These are phyloP conservation scores for Globisporangium abappressorium DNA, from an alignment of 352 stramenopile genomes.

Conservation along the genomic window DNA sequence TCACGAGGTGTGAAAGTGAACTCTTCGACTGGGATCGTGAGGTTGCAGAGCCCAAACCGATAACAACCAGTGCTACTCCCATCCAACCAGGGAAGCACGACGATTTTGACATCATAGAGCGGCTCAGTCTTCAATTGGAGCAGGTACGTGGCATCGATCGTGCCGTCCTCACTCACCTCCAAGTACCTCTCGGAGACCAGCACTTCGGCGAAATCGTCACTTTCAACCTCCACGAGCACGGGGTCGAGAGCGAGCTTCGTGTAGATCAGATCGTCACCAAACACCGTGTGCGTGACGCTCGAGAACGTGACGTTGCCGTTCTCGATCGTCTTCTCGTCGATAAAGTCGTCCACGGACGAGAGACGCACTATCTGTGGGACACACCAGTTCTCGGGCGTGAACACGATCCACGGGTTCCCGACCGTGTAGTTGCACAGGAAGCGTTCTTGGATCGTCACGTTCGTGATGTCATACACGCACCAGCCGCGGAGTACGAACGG, in stretches of 20 bases:
- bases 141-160: conserved; percentile 36
- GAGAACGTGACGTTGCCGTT: conserved; percentile 54
- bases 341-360: conserved; percentile 46
- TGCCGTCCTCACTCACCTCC: conserved; percentile 56
- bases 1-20: conserved; percentile 60
- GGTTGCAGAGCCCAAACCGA: conserved; percentile 67
- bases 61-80: conserved; percentile 60
- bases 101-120: conserved; percentile 52
- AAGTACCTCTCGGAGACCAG: conserved; percentile 56
- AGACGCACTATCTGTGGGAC: conserved; percentile 49
- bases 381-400: conserved; percentile 71
- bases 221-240: conserved; percentile 52
- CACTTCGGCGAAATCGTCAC: conserved; percentile 53
- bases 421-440: conserved; percentile 80
- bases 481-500: conserved; percentile 44
- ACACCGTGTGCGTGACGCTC: conserved; percentile 55
- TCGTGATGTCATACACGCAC: conserved; percentile 68
- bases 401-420: conserved; percentile 67
- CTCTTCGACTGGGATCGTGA: conserved; percentile 49
- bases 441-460: conserved; percentile 58
- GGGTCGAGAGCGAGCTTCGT: conserved; percentile 29
- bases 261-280: conserved; percentile 72
- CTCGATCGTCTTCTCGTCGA: conserved; percentile 47
- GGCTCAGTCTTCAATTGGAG: conserved; percentile 63
- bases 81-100: conserved; percentile 68